Conservation (phyloP, 768 basidiomycete genomes). For the Leccinellum rugosiceps region DNA sequence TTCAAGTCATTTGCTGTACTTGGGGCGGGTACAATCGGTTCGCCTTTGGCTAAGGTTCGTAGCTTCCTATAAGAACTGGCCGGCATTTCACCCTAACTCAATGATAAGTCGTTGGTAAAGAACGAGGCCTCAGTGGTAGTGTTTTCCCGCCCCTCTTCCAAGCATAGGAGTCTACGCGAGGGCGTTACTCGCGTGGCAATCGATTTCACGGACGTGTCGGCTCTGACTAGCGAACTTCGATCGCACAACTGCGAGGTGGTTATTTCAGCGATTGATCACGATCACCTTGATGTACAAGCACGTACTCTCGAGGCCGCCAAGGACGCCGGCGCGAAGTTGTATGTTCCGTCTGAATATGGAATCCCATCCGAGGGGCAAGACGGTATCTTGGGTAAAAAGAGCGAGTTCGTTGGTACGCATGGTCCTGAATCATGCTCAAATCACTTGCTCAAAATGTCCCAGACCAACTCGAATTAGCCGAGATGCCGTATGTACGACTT, state of each 20-base stretch:
- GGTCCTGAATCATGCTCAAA: neutral
- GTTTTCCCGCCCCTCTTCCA: conserved; percentile 12
- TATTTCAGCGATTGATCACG: conserved; percentile 24
- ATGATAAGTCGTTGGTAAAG: conserved; percentile 9
- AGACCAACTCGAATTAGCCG: conserved; percentile 14
- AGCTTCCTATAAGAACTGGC: neutral
- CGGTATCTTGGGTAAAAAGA: conserved; percentile 16
- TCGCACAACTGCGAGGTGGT: conserved; percentile 24
- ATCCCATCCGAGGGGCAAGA: conserved; percentile 20
- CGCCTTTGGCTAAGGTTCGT: conserved; percentile 10
- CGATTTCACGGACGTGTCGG: conserved; percentile 9
- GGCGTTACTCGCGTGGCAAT: conserved; percentile 8
- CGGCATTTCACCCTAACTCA: neutral
- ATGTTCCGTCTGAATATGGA: conserved; percentile 31
- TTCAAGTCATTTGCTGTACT: conserved; percentile 21
- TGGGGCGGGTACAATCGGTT: conserved; percentile 17
- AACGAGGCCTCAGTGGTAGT: conserved; percentile 12
- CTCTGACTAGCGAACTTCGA: conserved; percentile 13
- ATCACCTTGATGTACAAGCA: conserved; percentile 20
- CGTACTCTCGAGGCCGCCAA: conserved; percentile 29
- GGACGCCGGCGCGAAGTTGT: conserved; percentile 26
- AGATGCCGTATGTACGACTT: conserved; percentile 18
- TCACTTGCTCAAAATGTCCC: neutral
- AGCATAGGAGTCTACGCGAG: conserved; percentile 5
- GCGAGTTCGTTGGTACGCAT: conserved; percentile 14